These are phyloP conservation scores for Brassica balearica DNA, from an alignment of 441 rosid species.

Conservation along the genomic window DNA sequence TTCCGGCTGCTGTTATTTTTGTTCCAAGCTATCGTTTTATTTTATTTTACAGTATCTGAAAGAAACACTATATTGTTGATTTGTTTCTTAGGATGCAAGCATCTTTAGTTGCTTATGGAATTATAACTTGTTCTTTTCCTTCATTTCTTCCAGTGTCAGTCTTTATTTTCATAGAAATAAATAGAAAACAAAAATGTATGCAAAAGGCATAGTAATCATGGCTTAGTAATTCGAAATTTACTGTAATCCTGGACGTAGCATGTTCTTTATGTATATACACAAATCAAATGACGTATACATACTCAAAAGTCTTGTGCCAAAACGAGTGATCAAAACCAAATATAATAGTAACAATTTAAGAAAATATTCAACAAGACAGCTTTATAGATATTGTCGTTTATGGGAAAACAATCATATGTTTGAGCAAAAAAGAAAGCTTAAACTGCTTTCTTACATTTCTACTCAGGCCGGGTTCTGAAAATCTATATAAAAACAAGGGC, in stretches of 20 bases:
- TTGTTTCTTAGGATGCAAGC: constrained; percentile 40
- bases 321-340: neutral
- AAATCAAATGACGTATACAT: neutral
- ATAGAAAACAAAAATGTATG: neutral
- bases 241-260: neutral
- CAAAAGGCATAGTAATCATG: neutral
- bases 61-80: constrained; percentile 37
- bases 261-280: neutral
- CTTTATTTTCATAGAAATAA: neutral
- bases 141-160: neutral
- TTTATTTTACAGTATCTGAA: constrained; percentile 20
- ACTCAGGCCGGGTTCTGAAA: too few species aligned
- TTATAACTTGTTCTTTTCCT: neutral
- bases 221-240: neutral
- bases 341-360: neutral
- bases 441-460: neutral
- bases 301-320: neutral
- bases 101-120: constrained; percentile 9
- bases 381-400: neutral
- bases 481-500: too few species aligned
- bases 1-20: constrained; percentile 13
- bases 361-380: neutral
- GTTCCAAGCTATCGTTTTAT: constrained; percentile 21
- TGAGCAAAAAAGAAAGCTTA: neutral
- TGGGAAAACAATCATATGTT: neutral